A percentile compares a stretch with the other conserved stretches of the same genome.
Evolutionary conservation across 352 stramenopile species (phyloP).

Genomic region (Globisporangium apiculatum): DNA sequence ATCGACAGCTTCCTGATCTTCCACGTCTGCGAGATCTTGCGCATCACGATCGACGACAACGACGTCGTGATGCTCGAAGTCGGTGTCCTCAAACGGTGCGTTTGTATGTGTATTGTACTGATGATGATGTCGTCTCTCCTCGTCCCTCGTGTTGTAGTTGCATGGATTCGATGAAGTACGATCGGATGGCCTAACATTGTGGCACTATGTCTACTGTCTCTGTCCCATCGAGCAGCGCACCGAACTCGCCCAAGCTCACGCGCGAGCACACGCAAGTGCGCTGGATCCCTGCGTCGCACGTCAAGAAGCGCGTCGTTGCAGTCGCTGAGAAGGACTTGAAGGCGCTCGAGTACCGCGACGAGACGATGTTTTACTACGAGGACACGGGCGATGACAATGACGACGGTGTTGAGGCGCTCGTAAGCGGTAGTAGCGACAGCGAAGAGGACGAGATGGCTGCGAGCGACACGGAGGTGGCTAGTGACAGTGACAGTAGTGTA

Average conservation of each 20-base stretch:
- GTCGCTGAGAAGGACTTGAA: constrained; percentile 62
- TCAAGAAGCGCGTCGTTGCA: constrained; percentile 62
- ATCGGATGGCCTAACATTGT: no score
- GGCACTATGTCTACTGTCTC: no score
- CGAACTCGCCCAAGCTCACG: constrained; percentile 45
- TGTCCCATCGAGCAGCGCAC: constrained; percentile 18
- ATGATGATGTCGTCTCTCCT: no score
- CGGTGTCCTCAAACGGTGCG: constrained; percentile 56
- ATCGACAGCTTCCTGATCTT: constrained; percentile 74
- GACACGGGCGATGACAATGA: constrained; percentile 16
- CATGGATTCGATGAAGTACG: not conserved
- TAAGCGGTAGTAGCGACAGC: no score
- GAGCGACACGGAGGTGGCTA: no score
- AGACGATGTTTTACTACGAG: constrained; percentile 73
- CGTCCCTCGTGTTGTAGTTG: not conserved
- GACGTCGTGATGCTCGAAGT: constrained; percentile 44
- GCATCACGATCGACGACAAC: constrained; percentile 29
- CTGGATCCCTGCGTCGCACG: constrained; percentile 46
- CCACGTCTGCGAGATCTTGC: constrained; percentile 77
- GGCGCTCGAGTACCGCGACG: constrained; percentile 55
- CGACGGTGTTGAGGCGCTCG: constrained; percentile 1
- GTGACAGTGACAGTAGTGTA: no score
- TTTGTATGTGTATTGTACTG: not conserved
- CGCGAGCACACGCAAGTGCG: constrained; percentile 31
- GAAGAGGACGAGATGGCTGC: no score